Evolutionary conservation across 768 basidiomycete species (phyloP), one percentile per base, ranked within the genome.

Genomic region (Kwoniella sp.): DNA sequence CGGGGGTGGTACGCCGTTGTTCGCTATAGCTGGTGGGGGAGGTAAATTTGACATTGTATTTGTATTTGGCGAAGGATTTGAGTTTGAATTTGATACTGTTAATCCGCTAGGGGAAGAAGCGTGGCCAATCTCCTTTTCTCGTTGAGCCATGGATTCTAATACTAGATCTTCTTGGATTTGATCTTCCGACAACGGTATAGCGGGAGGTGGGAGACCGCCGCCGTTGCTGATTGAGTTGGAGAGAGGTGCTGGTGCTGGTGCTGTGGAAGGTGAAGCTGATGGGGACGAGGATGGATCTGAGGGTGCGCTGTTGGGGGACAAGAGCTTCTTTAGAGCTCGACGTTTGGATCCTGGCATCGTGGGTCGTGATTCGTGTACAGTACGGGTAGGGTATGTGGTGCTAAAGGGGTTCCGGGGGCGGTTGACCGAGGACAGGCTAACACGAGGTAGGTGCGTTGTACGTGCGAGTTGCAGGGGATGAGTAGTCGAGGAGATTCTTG

Each of bases 311-410:
- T 33, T 58, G n/a, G 74, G 72, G 8, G 78, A 76, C 9, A 77
- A 62, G 54, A 77, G 73, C 60, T 79, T 77, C 56, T 77, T 79
- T 7, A 79, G 63, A 9, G 74, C 74, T 60, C 74, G 56, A 12
- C 78, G 74, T 67, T 79, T 79, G 26, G 74, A 70, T 48, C 78
- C 78, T n/a, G 78, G 74, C 75, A 78, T 77, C 25, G 44, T 65
- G 25, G 44, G 7, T n/a, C 15, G 37, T 56, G 40, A 57, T 36
- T 33, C 33, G 55, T 44, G 55, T 40, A 24, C 21, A 22, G 36
- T 13, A 36, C 12, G 17, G 17, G 10, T 44, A 19, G 17, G 17
- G 40, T 44, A 44, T 10, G 40, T 3, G 40, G 33, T 6, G 33
- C 6, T 13, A 33, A 13, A 33, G 33, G 33, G 33, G 6, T 33